A percentile compares a stretch with the other conserved stretches of the same genome.
phyloP scores from a whole-genome alignment of 2,329 filamentous ascomycete genomes.

The Botrytis elliptica region DNA sequence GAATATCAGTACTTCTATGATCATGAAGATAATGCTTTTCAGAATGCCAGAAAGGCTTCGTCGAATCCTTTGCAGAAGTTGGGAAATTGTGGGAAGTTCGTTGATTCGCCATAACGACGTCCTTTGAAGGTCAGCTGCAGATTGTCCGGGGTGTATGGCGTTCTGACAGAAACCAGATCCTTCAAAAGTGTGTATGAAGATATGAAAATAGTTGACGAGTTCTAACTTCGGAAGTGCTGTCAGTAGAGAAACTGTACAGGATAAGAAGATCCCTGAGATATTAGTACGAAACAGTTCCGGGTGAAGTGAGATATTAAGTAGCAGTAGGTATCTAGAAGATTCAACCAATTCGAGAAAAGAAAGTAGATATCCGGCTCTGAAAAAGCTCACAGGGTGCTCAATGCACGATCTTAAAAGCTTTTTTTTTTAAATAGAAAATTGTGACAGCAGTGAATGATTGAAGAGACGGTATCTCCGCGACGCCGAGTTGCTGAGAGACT shows the following conservation, averaged over 20 bases:
- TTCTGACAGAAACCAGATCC: too few relatives aligned
- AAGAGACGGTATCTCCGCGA: neutral
- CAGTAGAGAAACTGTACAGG: too few relatives aligned
- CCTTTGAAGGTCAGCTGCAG: too few relatives aligned
- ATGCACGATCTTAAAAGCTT: neutral
- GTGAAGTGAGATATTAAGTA: too few relatives aligned
- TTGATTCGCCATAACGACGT: neutral
- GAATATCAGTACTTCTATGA: conserved; percentile 24
- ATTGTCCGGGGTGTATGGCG: too few relatives aligned
- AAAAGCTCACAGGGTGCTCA: neutral
- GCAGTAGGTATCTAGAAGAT: neutral
- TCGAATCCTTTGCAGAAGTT: neutral
- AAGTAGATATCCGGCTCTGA: neutral
- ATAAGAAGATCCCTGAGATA: neutral
- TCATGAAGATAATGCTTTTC: conserved; percentile 23
- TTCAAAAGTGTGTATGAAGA: too few relatives aligned
- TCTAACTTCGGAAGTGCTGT: too few relatives aligned
- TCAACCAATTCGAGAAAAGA: too few relatives aligned
- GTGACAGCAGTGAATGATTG: neutral
- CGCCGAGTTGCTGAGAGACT: neutral
- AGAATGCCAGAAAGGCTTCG: conserved; percentile 23
- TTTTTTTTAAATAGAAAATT: neutral
- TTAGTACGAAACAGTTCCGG: neutral
- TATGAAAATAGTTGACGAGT: too few relatives aligned
- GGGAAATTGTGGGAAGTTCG: neutral